Evolutionary conservation across 169 alveolate genomes (phyloP).

Genomic region (Amoebophrya sp.): DNA sequence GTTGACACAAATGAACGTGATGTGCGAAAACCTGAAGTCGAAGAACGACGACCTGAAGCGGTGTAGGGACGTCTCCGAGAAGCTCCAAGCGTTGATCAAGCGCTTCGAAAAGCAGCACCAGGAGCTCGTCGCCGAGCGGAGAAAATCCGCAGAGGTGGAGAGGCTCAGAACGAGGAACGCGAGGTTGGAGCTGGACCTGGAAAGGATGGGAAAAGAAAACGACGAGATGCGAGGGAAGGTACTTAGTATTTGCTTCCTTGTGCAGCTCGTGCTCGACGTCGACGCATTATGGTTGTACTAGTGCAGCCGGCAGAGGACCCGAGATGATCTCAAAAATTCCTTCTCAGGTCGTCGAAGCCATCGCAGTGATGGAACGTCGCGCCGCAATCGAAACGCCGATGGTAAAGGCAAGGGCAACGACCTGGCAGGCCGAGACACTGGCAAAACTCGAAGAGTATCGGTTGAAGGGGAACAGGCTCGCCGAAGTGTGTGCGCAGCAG

Average conservation of each 20-base stretch:
- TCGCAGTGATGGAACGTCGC: neutral
- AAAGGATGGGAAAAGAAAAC: neutral
- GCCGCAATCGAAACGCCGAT: neutral
- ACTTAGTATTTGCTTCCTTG: too few relatives aligned
- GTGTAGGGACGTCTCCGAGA: neutral
- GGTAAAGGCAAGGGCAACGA: neutral
- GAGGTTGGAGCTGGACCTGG: neutral
- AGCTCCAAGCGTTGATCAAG: neutral
- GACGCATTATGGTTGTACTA: too few relatives aligned
- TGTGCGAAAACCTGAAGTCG: neutral
- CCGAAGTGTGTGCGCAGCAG: neutral
- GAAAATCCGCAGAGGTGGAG: neutral
- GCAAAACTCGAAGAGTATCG: neutral
- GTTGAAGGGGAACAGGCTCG: neutral
- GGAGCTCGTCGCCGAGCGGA: neutral
- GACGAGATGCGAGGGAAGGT: neutral
- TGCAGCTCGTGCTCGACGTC: too few relatives aligned
- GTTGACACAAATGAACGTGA: neutral
- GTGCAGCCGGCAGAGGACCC: too few relatives aligned
- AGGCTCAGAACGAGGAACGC: neutral
- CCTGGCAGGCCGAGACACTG: neutral
- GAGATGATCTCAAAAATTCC: too few relatives aligned
- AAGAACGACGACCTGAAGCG: neutral
- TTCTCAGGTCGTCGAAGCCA: neutral
- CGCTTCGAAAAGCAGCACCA: neutral